Percentiles rank a stretch among this genome's conserved stretches.
Evolutionary conservation across 2,329 filamentous ascomycete species (phyloP).

Genomic region (Aspergillus intermedius): DNA sequence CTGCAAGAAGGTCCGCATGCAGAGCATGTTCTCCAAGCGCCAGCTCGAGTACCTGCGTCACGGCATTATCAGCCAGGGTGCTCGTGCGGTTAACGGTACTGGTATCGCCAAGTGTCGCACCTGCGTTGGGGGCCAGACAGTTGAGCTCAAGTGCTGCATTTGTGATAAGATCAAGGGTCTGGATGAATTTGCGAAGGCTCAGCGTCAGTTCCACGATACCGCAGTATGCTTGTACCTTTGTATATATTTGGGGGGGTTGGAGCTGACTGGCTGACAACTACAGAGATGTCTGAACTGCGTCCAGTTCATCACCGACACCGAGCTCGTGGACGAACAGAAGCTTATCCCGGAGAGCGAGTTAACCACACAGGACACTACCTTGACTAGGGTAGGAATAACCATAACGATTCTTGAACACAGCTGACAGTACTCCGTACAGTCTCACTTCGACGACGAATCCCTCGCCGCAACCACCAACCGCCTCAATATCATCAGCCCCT

Average conservation of each 20-base stretch:
- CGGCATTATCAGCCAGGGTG: conserved; percentile 14
- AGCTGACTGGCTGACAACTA: not conserved
- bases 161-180: conserved; percentile 44
- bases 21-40: conserved; percentile 41
- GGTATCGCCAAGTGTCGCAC: conserved; percentile 35
- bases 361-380: conserved; percentile 2
- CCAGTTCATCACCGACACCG: conserved; percentile 27
- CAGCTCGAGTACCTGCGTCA: conserved; percentile 36
- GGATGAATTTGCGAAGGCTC: conserved; percentile 45
- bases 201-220: conserved; percentile 41
- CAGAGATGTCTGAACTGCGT: conserved; percentile 40
- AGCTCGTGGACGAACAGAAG: conserved; percentile 28
- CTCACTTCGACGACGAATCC: conserved; percentile 8
- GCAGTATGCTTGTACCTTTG: conserved; percentile 34
- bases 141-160: conserved; percentile 44
- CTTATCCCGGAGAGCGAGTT: conserved; percentile 14
- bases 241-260: conserved; percentile 4
- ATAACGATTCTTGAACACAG: not conserved
- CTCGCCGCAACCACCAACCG: conserved; percentile 3
- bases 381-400: conserved; percentile 6
- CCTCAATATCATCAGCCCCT: conserved; percentile 1
- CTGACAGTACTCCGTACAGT: conserved; percentile 5
- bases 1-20: conserved; percentile 38
- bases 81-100: conserved; percentile 9
- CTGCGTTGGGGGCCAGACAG: conserved; percentile 39